Base-by-base conservation (phyloP, 257 asterid genomes). In the Nicotiana tomentosiformis region DNA sequence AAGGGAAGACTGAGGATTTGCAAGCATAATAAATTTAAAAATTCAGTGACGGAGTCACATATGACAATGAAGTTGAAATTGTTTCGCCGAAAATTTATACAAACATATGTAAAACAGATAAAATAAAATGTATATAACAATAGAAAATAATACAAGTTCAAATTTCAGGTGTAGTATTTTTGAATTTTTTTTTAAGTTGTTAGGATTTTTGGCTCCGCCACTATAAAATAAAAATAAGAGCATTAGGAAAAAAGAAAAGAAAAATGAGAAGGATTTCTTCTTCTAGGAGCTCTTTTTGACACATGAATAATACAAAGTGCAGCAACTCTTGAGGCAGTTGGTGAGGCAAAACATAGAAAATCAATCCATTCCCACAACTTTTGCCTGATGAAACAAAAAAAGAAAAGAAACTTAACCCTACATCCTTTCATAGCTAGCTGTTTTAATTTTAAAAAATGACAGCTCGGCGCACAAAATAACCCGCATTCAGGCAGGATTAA, bases 291-390 rank as follows among this genome's bases (percentile, higher is more conserved):
- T 39, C 46, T 78, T 83, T 86, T 89, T 83, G 84, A 84, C 83
- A 86, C 66, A 11, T 15, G 57, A 69, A 69, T 43, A 77, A 32
- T 20, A 37, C 83, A 68, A 84, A 77, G 20, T 61, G 82, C 20
- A 66, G 23, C 55, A 58, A 81, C 82, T 64, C 65, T 16, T 67
- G 53, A 72, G 66, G 89, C 78, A 84, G 87, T 87, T 85, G 91
- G 83, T 49, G 81, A 77, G 85, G 81, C 85, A 80, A 87, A 72
- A 53, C 66, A 80, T 65, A 85, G 82, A 80, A 83, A 66, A 66
- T 43, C 80, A 79, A 83, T 88, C 81, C 65, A 23, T 87, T 88
- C 87, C 89, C 89, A 87, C 88, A 84, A 88, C 84, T 87, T 85
- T 86, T 39, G 49, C 86, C 77, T 82, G 57, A 12, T 49, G 17